Evolutionary conservation across 352 stramenopile species (phyloP), one percentile per base, ranked within the genome.

Genomic region (Phytophthora ramorum): DNA sequence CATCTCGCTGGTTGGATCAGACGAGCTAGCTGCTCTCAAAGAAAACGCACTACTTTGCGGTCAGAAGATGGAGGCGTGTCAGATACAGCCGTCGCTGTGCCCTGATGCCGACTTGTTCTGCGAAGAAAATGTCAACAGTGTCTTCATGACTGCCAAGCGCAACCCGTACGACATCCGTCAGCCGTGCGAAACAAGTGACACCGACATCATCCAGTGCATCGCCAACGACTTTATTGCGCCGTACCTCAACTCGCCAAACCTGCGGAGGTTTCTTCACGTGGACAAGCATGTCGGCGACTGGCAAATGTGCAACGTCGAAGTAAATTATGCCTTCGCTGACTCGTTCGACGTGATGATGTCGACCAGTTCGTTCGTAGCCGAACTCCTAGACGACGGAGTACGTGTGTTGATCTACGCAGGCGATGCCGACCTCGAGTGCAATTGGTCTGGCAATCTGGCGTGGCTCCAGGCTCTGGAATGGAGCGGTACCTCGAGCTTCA

Each of bases 351-450:
- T 83, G 79, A 97, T 98, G 87, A 89, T 96, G 65, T 82, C 95
- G 32, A 98, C 93, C 59, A 81, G 88, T 24, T 53, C 70, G 10
- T 89, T 90, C 59, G 72, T 98, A 7, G 77, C 76, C 1, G 83
- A 97, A 37, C 67, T 99, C 45, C 74, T 99, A 13, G 56, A 89
- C 34, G 64, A 62, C 9, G 64, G 46, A 12, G 65, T 89, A 20
- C 79, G 80, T 7, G 93, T 97, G 12, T 72, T 99, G 10, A 93
- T 99, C 45, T 99, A 99, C 79, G 89, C 92, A 9, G 97, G 97
- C 41, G 97, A 99, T 73, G 81, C 92, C 20, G 97, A 99, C 68
- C 97, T 98, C 63, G 97, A 98, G 67, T 98, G 92, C 79, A 99
- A 99, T 71, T 99, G 97, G 81, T 64, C 97, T 26, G 96, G 96